Evolutionary conservation across 345 rosid species (phyloP), one percentile per base, ranked within the genome.

Genomic region (Camelina neglecta): DNA sequence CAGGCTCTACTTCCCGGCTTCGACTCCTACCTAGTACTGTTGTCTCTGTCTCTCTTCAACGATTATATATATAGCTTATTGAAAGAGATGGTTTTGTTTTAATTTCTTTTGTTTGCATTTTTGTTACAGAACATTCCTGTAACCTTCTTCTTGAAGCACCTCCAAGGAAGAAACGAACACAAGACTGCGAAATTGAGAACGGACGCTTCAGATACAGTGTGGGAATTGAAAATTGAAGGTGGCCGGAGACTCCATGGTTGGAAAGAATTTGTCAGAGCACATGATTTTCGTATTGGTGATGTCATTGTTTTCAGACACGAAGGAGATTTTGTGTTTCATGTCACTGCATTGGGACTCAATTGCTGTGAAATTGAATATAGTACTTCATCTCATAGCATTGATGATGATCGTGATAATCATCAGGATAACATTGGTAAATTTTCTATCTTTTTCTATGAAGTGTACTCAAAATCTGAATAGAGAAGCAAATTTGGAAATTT

Each of bases 71-170:
- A 7, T 16, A 51, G 36, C 71, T 72, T 53, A 29, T 26, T 21
- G 49, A 21, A 56, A 55, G 12, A 47, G 23, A 55, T 41, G 64
- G 66, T 65, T 74, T 62, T 8, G 50, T 47, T 48, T 58, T 42
- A 7, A 18, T 11, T 4, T 41, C 0, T 10, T 26, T 26, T 26
- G 29, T 58, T 51, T 39, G 61, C 36, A 33, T 71, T 42, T 65
- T 77, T 33, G 67, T 77, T 65, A 21, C 76, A 77, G 76, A 65
- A 12, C 16, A 72, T 72, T 58, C 76, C 73, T 24, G 49, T 39
- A 31, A 21, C 38, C 2, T 77, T 77, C 49, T 77, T 26, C 48
- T 7, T 26, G 7, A 23, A 45, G 41, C 33, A 71, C 36, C 2
- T 71, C 1, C 7, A 58, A 57, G 62, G 76, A 65, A 57, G 39